Conservation (phyloP, 169 alveolate genomes). For the Toxoplasma gondii region DNA sequence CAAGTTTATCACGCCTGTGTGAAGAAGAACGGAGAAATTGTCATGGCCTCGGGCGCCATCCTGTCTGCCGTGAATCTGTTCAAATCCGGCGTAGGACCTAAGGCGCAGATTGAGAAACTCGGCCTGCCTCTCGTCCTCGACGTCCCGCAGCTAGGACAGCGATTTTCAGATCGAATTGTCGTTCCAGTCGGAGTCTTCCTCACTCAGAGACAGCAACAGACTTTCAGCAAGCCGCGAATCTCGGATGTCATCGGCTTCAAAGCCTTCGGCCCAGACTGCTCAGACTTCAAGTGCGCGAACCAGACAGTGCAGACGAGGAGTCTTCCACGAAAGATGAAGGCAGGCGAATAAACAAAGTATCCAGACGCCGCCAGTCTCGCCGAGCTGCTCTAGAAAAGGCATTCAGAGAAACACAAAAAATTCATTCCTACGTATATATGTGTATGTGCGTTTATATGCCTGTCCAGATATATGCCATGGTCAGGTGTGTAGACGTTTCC, state of each 20-base stretch:
- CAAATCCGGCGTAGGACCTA: conserved; percentile 75
- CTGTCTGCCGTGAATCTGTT: conserved; percentile 69
- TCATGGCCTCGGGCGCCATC: conserved; percentile 74
- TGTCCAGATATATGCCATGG: too few species aligned
- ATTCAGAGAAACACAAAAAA: too few species aligned
- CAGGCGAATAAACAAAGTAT: too few species aligned
- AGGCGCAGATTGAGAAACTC: conserved; percentile 43
- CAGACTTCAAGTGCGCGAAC: background rate
- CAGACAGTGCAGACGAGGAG: too few species aligned
- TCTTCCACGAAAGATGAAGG: too few species aligned
- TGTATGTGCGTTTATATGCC: too few species aligned
- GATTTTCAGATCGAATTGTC: conserved; percentile 67
- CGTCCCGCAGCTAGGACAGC: conserved; percentile 69
- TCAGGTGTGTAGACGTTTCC: too few species aligned
- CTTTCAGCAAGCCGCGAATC: conserved; percentile 57
- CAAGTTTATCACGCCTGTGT: conserved; percentile 61
- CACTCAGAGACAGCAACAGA: background rate
- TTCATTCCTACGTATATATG: too few species aligned
- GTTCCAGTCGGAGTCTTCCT: conserved; percentile 65
- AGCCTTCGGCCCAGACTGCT: conserved; percentile 19
- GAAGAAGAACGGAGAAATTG: conserved; percentile 66
- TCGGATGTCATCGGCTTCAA: background rate
- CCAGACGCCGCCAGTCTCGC: too few species aligned
- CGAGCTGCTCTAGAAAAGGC: too few species aligned
- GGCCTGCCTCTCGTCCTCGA: background rate